Base-by-base conservation (phyloP, 768 basidiomycete genomes). In the Macrocybe gigantea region DNA sequence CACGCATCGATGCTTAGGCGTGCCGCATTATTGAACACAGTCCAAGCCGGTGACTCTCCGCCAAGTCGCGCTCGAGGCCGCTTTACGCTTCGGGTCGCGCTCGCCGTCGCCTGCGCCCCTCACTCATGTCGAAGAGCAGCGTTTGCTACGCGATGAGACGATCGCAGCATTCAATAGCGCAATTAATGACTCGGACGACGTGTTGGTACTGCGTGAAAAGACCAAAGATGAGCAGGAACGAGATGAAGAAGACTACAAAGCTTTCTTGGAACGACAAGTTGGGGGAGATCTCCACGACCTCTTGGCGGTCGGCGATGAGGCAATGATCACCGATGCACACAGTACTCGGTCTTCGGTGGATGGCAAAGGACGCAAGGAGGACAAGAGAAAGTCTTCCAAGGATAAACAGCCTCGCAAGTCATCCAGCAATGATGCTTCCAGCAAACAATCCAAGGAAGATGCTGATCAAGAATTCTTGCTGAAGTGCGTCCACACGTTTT, bases 401-500 rank as follows among this genome's bases (percentile, higher is more conserved):
- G 59, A 6, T 57, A 57, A 13, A 65, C 59, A 46, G 64, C 57
- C 12, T 66, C 66, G 44, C 62, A 57, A 41, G 46, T 57, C 12
- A 52, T 44, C 42, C 8, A 12, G 31, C 12, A 9, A 22, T 6
- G 15, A 12, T 31, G 8, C 29, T 31, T 61, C 44, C 53, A 58
- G 63, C 11, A 52, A 38, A 30, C 68, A 68, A 50, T 62, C 67
- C 46, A 83, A 78, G 61, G 73, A 79, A 48, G 82, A 86, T 48
- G 70, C 73, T 12, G 88, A 93, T 58, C 88, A 90, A 45, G 88
- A 94, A 48, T 96, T 97, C 59, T 69, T 97, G 45, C 76, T 93
- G 71, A 87, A 91, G 94, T 96, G 56, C 46, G 88, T 71, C 12
- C 7, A 41, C 14, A 41, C 49, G 22, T 42, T 42, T 32, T 22